These are phyloP conservation scores for Suhomyces atakaporum DNA, from an alignment of 1,139 yeast species.

Conservation along the genomic window DNA sequence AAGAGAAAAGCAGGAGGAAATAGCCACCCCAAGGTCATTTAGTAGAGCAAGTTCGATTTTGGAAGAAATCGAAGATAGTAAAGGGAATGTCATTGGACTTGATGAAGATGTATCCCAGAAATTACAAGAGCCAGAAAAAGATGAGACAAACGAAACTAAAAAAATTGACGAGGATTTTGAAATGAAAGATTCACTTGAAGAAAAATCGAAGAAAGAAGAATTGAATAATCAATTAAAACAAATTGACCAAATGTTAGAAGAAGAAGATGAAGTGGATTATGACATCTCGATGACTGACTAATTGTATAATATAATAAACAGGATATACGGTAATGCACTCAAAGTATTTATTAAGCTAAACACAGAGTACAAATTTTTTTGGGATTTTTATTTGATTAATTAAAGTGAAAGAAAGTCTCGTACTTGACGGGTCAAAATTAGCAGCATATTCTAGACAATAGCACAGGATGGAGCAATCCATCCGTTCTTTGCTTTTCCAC, in stretches of 20 bases:
- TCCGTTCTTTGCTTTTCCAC: background rate
- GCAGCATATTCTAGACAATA: background rate
- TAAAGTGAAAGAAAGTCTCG: background rate
- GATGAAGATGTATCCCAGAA: background rate
- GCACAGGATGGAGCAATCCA: conserved; percentile 6
- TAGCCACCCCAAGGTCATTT: conserved; percentile 5
- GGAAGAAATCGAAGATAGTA: conserved; percentile 16
- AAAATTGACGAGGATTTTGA: conserved; percentile 15
- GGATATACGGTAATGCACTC: background rate
- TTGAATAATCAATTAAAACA: conserved; percentile 28
- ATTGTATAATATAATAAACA: background rate
- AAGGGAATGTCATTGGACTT: conserved; percentile 5
- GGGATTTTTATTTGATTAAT: background rate
- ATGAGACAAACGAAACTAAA: conserved; percentile 7
- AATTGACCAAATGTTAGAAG: conserved; percentile 41
- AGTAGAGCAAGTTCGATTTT: conserved; percentile 19
- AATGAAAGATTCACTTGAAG: conserved; percentile 7
- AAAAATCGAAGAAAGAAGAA: conserved; percentile 9
- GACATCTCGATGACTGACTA: conserved; percentile 28
- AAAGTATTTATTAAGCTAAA: background rate
- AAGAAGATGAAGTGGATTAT: conserved; percentile 46
- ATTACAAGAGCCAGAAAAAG: conserved; percentile 1
- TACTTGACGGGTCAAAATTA: too few relatives aligned
- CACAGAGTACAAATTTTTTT: background rate
- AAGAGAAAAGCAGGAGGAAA: conserved; percentile 19